These are phyloP conservation scores for Haberlea rhodopensis DNA, from an alignment of 257 asterid species.

Conservation along the genomic window DNA sequence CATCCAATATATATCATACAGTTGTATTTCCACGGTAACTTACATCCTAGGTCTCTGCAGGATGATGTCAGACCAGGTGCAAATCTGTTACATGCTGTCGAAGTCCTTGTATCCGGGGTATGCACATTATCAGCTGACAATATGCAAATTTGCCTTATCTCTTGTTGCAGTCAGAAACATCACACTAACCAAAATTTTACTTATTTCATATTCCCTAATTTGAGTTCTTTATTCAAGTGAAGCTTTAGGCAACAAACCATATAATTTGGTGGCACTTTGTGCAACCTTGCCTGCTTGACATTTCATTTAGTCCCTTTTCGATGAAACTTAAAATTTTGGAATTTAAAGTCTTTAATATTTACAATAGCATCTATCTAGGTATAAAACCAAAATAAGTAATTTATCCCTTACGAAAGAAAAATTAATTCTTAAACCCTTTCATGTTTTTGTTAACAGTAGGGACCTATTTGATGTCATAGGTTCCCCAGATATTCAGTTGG, in stretches of 20 bases:
- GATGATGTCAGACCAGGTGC: conserved; percentile 88
- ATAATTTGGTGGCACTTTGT: conserved; percentile 6
- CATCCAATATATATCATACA: conserved; percentile 20
- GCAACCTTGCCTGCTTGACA: conserved; percentile 10
- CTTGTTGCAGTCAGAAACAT: conserved; percentile 16
- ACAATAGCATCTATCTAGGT: conserved; percentile 7
- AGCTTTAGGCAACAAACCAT: not conserved
- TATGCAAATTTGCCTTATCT: conserved; percentile 10
- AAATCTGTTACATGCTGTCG: conserved; percentile 85
- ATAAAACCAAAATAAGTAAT: not conserved
- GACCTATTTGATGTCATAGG: conserved; percentile 1
- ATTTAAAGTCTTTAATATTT: conserved; percentile 7
- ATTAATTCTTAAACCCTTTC: not conserved
- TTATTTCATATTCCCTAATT: conserved; percentile 8
- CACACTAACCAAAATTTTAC: conserved; percentile 11
- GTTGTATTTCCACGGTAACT: conserved; percentile 27
- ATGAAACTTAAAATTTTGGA: conserved; percentile 19
- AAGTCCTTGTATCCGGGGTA: conserved; percentile 95
- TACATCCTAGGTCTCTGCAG: conserved; percentile 46
- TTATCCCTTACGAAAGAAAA: not conserved
- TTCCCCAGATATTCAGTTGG: conserved; percentile 12
- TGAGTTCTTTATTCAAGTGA: not conserved
- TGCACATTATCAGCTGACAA: conserved; percentile 29
- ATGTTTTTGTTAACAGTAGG: not conserved
- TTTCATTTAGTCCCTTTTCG: conserved; percentile 18